Evolutionary conservation across 2,329 filamentous ascomycete species (phyloP).

Genomic region (Colletotrichum sp.): DNA sequence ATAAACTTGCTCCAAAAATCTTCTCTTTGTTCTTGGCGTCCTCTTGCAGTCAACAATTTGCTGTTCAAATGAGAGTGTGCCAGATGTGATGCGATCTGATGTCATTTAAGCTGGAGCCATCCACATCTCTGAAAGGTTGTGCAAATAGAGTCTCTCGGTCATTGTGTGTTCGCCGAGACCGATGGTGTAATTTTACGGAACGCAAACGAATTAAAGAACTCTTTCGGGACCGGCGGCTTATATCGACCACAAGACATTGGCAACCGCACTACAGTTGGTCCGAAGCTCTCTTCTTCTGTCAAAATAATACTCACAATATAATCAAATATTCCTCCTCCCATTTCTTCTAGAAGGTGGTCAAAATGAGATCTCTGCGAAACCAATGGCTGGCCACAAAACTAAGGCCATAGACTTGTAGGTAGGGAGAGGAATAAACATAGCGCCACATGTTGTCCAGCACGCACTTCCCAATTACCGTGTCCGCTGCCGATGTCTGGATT

Average conservation of each 20-base stretch:
- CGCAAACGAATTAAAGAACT: too few relatives aligned
- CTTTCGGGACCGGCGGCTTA: background rate
- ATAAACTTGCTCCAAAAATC: background rate
- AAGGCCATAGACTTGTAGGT: background rate
- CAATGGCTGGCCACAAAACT: background rate
- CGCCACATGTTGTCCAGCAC: background rate
- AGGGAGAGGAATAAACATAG: background rate
- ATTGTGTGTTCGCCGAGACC: background rate
- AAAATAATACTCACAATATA: background rate
- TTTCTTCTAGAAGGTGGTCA: background rate
- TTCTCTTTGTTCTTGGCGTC: background rate
- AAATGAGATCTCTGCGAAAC: background rate
- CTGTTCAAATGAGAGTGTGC: background rate
- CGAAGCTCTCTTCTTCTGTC: background rate
- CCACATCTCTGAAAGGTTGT: background rate
- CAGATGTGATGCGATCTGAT: background rate
- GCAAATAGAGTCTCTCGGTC: background rate
- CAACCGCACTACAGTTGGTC: background rate
- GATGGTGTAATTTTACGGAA: background rate
- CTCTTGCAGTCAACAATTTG: background rate
- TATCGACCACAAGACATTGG: background rate
- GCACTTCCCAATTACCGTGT: background rate
- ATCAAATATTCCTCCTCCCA: background rate
- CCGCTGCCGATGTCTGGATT: background rate
- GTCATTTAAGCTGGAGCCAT: background rate